Base-by-base conservation (phyloP, 768 basidiomycete species). In the Boletus coccyginus region DNA sequence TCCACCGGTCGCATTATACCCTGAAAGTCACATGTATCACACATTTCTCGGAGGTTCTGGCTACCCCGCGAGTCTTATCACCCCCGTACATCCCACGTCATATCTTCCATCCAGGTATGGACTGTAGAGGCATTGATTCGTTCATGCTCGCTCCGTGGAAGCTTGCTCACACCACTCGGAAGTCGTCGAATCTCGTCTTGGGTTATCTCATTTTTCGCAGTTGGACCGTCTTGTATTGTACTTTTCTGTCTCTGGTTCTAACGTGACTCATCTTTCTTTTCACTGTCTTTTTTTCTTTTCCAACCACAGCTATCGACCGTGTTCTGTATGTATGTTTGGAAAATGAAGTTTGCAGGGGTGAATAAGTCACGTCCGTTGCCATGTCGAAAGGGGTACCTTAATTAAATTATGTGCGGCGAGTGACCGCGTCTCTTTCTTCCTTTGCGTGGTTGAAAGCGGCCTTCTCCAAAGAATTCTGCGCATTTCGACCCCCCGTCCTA, bases 1-100 rank as follows among this genome's bases (percentile, higher is more conserved):
- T 66, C 75, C 56, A 73, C 74, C 49, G 70, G 74, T 46, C 72
- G 75, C 67, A 73, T 74, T 71, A 82, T 85, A 81, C 83, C 81
- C 75, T 84, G 75, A 82, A 72, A 62, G 65, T 64, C 57, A 61
- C 56, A 62, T 61, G 65, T 64, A 65, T 50, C 60, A 51, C 50
- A 50, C 41, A 59, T 56, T 50, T 58, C 33, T 29, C 38, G 53
- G 70, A 62, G 64, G 61, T 64, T 55, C 47, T 58, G 62, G 53
- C 59, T 63, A 62, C 61, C 60, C 59, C 55, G 58, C 60, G 63
- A 56, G 58, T 54, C 50, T 53, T 62, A 64, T 50, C 61, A 53
- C 53, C 63, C 61, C 59, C 56, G 47, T 61, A 55, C 63, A 46
- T 58, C 54, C 55, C 55, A 52, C 47, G 42, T 62, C 59, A 45